Conservation (phyloP, 768 basidiomycete species). For the Calocera viscosa region DNA sequence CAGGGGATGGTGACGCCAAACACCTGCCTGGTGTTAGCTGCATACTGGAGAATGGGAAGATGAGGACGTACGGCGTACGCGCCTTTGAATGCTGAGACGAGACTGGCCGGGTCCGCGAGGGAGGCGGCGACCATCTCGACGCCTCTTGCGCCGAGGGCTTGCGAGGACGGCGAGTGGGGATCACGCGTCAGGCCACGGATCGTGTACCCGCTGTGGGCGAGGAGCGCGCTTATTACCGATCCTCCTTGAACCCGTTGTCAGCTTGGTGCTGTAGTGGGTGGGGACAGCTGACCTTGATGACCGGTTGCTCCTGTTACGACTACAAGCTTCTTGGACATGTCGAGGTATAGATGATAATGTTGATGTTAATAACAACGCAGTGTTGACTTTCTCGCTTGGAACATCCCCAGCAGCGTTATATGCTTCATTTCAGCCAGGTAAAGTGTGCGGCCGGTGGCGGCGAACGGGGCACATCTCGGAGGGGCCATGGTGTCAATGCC, state of each 20-base stretch:
- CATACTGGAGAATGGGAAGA: not conserved
- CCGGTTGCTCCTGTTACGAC: constrained; percentile 20
- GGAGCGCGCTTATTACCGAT: constrained; percentile 16
- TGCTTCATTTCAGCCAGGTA: no score
- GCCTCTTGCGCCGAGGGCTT: not conserved
- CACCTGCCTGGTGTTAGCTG: not conserved
- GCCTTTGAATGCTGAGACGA: no score
- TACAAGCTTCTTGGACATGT: constrained; percentile 8
- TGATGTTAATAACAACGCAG: no score
- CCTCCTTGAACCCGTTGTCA: constrained; percentile 6
- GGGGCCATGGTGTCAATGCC: no score
- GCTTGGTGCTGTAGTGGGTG: not conserved
- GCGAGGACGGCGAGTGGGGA: constrained; percentile 9
- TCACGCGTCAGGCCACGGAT: constrained; percentile 20
- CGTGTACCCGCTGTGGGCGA: constrained; percentile 16
- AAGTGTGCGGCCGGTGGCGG: no score
- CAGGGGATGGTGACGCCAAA: not conserved
- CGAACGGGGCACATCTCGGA: no score
- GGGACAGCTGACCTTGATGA: constrained; percentile 10
- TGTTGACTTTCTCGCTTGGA: no score
- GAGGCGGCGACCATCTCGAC: not conserved
- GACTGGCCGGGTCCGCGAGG: not conserved
- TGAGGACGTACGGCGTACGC: not conserved
- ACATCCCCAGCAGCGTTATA: no score
- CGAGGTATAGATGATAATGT: constrained; percentile 5